Conservation (phyloP, 2,329 filamentous ascomycete genomes). For the Mollisiaceae sp. region DNA sequence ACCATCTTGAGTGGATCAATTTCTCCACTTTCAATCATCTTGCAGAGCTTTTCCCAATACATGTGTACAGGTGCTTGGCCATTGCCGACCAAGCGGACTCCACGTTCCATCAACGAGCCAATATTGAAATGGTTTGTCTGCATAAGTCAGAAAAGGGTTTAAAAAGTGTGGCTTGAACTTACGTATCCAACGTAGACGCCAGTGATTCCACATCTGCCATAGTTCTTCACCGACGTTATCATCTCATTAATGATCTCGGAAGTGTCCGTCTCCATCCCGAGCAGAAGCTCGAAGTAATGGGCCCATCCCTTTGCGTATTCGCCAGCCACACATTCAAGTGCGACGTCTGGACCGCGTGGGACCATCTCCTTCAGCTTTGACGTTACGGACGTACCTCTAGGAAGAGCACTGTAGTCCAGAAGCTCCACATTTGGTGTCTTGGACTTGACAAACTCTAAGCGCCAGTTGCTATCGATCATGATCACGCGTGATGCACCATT, state of each 20-base stretch:
- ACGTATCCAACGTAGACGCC: conserved; percentile 69
- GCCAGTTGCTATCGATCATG: conserved; percentile 75
- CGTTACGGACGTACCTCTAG: conserved; percentile 70
- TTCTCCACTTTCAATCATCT: conserved; percentile 67
- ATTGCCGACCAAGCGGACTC: conserved; percentile 76
- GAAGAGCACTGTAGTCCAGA: conserved; percentile 68
- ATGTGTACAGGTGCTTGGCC: conserved; percentile 49
- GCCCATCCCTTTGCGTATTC: conserved; percentile 67
- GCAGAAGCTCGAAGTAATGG: conserved; percentile 60
- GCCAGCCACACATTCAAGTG: conserved; percentile 69
- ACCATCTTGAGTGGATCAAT: conserved; percentile 83
- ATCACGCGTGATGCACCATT: conserved; percentile 79
- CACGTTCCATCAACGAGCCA: conserved; percentile 80
- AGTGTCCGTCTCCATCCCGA: conserved; percentile 82
- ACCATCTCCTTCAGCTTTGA: conserved; percentile 75
- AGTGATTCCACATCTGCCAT: conserved; percentile 76
- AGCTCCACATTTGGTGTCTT: conserved; percentile 70
- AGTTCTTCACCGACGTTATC: conserved; percentile 74
- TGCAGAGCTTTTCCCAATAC: conserved; percentile 67
- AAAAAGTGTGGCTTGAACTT: conserved; percentile 36
- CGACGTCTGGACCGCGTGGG: conserved; percentile 74
- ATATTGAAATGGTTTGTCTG: conserved; percentile 41
- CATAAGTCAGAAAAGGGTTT: conserved; percentile 3
- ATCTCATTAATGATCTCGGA: conserved; percentile 82
- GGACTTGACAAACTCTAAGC: conserved; percentile 70